Conservation (phyloP, 345 rosid species). For the Eucalyptus rudis region DNA sequence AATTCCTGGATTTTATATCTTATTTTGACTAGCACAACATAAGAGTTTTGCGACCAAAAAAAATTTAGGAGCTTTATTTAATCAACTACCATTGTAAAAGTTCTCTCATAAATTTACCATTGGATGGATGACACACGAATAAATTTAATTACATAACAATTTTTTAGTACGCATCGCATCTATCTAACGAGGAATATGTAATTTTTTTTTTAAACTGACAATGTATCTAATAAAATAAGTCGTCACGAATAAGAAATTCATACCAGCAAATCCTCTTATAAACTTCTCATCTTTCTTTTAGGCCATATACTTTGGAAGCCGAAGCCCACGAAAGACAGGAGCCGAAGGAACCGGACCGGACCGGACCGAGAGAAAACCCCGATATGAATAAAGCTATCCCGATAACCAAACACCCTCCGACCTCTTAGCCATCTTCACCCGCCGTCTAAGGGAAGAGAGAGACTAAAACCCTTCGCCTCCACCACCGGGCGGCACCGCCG, state of each 20-base stretch:
- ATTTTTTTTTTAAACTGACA: background rate
- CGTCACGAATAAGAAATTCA: too few species aligned
- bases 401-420: background rate
- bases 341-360: background rate
- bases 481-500: background rate
- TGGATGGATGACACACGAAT: accelerated
- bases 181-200: too few species aligned
- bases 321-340: background rate
- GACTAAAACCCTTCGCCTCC: background rate
- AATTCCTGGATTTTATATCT: accelerated
- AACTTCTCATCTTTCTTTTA: too few species aligned
- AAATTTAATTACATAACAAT: too few species aligned
- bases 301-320: background rate
- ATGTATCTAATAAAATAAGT: background rate
- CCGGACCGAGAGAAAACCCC: background rate
- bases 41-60: accelerated
- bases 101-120: too few species aligned
- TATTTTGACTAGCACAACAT: accelerated
- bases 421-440: background rate
- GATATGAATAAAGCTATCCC: background rate
- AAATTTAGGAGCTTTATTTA: too few species aligned
- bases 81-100: too few species aligned
- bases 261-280: background rate
- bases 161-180: too few species aligned
- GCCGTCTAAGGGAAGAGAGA: background rate